phyloP scores from a whole-genome alignment of 345 rosid species.

The Jatropha curcas region DNA sequence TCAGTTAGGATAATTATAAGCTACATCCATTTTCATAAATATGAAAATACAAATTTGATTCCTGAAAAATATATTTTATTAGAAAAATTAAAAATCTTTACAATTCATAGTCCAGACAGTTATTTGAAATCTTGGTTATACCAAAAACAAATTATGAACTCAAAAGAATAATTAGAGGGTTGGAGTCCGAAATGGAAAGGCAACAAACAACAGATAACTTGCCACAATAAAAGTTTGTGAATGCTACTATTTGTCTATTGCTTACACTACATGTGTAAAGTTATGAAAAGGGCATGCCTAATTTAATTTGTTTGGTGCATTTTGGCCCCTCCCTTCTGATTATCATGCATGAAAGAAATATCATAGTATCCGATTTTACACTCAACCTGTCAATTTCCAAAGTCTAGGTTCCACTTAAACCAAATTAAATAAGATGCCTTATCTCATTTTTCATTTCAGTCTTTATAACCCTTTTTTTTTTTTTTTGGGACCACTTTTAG shows the following conservation, averaged over 20 bases:
- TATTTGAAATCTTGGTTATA: too few species aligned
- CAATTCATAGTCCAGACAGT: too few species aligned
- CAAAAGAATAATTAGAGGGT: too few species aligned
- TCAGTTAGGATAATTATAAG: too few species aligned
- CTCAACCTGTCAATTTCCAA: constrained; percentile 2
- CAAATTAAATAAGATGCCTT: constrained; percentile 1
- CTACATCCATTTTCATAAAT: too few species aligned
- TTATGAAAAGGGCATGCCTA: constrained; percentile 3
- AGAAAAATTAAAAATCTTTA: too few species aligned
- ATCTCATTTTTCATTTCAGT: not conserved
- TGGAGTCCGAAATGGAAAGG: too few species aligned
- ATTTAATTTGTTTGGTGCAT: constrained; percentile 14
- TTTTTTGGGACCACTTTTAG: constrained; percentile 4
- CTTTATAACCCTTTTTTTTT: not conserved
- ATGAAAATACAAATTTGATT: too few species aligned
- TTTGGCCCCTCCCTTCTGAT: constrained; percentile 17
- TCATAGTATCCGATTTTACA: not conserved
- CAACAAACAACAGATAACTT: not conserved
- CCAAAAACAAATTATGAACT: too few species aligned
- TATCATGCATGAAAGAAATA: not conserved
- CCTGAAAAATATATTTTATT: too few species aligned
- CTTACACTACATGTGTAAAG: constrained; percentile 7
- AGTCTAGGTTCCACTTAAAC: not conserved
- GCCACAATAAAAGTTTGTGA: constrained; percentile 17
- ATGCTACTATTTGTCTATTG: constrained; percentile 23